Conservation (phyloP, 768 basidiomycete genomes). For the Dendrothele bispora region DNA sequence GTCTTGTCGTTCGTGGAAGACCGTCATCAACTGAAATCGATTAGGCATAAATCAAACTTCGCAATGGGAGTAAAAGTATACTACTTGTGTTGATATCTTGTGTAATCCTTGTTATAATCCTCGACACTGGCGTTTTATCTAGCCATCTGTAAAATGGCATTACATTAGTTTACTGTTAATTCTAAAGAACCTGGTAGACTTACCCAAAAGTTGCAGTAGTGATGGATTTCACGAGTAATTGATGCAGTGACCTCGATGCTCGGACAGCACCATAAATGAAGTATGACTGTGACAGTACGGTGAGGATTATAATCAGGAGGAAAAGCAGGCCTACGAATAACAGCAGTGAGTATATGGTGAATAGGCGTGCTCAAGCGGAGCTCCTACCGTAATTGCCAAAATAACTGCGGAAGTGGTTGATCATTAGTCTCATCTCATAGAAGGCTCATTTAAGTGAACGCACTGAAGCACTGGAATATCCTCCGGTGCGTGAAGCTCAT, state of each 20-base stretch:
- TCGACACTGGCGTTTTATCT: constrained; percentile 43
- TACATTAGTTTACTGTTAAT: neutral
- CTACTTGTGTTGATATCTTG: constrained; percentile 59
- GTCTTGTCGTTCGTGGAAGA: constrained; percentile 6
- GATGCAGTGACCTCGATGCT: constrained; percentile 57
- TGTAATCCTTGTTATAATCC: constrained; percentile 66
- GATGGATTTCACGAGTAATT: constrained; percentile 48
- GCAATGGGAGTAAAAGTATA: neutral
- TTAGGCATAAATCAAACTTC: neutral
- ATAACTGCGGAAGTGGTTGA: constrained; percentile 29
- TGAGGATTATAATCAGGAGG: constrained; percentile 29
- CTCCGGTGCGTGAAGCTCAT: constrained; percentile 29
- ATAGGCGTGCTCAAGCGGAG: neutral
- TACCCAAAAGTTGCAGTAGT: constrained; percentile 62
- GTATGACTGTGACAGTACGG: constrained; percentile 29
- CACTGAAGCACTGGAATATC: constrained; percentile 35
- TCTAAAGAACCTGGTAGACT: neutral
- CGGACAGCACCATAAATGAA: constrained; percentile 42
- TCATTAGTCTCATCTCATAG: constrained; percentile 23
- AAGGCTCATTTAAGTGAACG: constrained; percentile 24
- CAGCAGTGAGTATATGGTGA: neutral
- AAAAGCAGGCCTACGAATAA: constrained; percentile 30
- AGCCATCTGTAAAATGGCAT: constrained; percentile 41
- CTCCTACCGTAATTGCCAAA: neutral
- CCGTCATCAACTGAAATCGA: constrained; percentile 14